Evolutionary conservation across 306 rosid genomes (phyloP), one percentile per base, ranked within the genome.

Genomic region (Castanea crenata): DNA sequence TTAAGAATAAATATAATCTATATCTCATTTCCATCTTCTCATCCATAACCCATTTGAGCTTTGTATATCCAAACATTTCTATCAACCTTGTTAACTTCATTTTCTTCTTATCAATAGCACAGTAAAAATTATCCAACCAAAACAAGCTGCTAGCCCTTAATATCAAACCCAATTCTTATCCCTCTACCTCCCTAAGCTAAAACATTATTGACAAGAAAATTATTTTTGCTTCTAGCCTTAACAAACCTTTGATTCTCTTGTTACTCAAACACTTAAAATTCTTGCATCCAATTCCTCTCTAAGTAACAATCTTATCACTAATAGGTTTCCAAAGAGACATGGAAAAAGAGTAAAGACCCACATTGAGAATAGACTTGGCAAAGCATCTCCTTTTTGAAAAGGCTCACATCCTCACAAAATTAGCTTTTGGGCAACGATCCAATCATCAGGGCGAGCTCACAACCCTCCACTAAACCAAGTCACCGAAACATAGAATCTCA

Each of bases 31-130:
- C 93, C 5, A 75, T 76, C 79, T 84, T 91, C 79, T 94, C 97
- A 59, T 96, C 98, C 57, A 88, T 89, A 44, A 88, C 98, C 98
- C 97, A 95, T 77, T 95, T 95, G 80, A 93, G 90, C 84, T 90
- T 95, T 16, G 87, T 93, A 79, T 89, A 95, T 67, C 98, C 98
- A 73, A 91, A 95, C 78, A 83, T 75, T 83, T 95, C 99, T 3
- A 95, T 93, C 89, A 95, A 79, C 80, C 94, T 84, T 5, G 99
- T 92, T 20, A 95, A 71, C 7, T 54, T 91, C 55, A 46, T 82
- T 41, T 91, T 92, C 96, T 81, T 95, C 81, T 91, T 96, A 25
- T 91, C 96, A 83, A 87, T 77, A 11, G 83, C 80, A 80, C 87
- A 90, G 34, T 75, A 89, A 23, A 87, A 89, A 86, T 90, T 95